phyloP scores from a whole-genome alignment of 2,329 filamentous ascomycete genomes.

The Cladorrhinum sp. region DNA sequence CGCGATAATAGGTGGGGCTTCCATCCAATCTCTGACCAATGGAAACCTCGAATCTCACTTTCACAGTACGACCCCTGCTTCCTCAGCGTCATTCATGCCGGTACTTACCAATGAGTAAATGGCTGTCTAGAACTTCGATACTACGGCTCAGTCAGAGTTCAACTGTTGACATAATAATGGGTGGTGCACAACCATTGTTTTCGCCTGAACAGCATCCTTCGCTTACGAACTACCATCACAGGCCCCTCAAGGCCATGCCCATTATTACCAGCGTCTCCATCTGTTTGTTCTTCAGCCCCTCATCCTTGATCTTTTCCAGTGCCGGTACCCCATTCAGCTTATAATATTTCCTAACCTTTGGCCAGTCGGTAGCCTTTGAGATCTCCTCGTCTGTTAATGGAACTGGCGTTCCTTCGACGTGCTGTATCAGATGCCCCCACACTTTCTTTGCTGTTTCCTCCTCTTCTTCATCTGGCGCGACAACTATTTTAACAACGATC shows the following conservation, averaged over 20 bases:
- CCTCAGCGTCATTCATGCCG: neutral
- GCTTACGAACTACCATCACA: constrained; percentile 30
- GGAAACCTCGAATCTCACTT: neutral
- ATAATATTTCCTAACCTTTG: constrained; percentile 78
- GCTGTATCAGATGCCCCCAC: constrained; percentile 55
- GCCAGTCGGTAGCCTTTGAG: constrained; percentile 56
- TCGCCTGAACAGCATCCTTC: neutral
- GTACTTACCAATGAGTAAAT: too few relatives aligned
- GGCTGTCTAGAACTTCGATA: neutral
- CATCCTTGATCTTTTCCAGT: constrained; percentile 45
- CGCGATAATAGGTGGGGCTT: neutral
- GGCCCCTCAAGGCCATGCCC: constrained; percentile 72
- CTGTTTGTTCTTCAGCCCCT: constrained; percentile 46
- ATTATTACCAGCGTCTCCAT: constrained; percentile 69
- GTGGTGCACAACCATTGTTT: neutral
- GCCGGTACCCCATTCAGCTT: constrained; percentile 67
- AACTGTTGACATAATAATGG: neutral
- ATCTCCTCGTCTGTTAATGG: constrained; percentile 64
- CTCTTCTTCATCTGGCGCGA: constrained; percentile 36
- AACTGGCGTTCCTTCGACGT: constrained; percentile 59
- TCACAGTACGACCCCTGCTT: neutral
- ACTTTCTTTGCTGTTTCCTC: constrained; percentile 43
- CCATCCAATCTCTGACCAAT: neutral
- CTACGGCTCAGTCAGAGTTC: neutral
- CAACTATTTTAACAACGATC: constrained; percentile 76